phyloP scores from a whole-genome alignment of 371 early-diverging fungal species.

The Saksenaea oblongispora region DNA sequence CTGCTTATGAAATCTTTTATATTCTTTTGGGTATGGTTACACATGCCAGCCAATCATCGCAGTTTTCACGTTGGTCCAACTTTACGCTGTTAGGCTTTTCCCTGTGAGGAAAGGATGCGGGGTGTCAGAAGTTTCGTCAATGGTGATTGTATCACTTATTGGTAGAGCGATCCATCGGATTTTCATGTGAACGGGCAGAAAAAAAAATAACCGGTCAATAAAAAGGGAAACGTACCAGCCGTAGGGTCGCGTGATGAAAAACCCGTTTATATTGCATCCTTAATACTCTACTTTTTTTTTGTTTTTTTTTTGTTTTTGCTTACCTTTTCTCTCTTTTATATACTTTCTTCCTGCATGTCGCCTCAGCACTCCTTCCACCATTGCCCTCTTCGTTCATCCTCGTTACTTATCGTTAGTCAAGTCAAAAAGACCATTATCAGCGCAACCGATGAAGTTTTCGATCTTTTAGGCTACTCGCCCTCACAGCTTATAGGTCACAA shows the following conservation, averaged over 20 bases:
- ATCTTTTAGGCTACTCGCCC: slow-evolving; percentile 30
- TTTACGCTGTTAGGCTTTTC: background rate
- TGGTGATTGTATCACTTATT: background rate
- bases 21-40: background rate
- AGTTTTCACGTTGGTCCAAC: background rate
- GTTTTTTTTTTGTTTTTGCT: background rate
- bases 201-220: background rate
- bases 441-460: slow-evolving; percentile 41
- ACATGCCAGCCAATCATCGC: background rate
- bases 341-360: background rate
- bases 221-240: background rate
- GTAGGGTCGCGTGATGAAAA: background rate
- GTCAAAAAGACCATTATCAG: slow-evolving; percentile 35
- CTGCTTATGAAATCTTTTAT: background rate
- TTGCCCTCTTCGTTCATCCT: slow-evolving; percentile 30
- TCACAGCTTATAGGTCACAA: slow-evolving; percentile 15
- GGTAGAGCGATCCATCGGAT: background rate
- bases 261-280: background rate
- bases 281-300: background rate
- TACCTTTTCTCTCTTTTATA: background rate
- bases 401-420: slow-evolving; percentile 30
- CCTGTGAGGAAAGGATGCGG: background rate
- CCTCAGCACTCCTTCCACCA: slow-evolving; percentile 23
- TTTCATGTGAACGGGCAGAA: slow-evolving; percentile 3
- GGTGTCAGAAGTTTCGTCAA: background rate